Evolutionary conservation across 768 basidiomycete genomes (phyloP), one percentile per base, ranked within the genome.

Genomic region (Panellus pusillus): DNA sequence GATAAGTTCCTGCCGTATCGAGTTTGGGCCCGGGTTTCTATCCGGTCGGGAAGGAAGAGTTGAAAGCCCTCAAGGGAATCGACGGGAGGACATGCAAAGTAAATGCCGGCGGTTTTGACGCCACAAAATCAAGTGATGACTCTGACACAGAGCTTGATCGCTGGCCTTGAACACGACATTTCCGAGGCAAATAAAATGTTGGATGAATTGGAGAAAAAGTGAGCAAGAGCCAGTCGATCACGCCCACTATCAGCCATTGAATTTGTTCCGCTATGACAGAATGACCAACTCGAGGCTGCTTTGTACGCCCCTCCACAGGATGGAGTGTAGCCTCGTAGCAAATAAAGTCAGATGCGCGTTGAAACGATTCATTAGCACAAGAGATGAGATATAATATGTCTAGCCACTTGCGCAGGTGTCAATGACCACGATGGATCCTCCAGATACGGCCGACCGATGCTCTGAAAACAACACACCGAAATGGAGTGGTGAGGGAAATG

Each of bases 21-120:
- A 41, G 55, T 9, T 41, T 57, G 32, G 70, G 76, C 32, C 65
- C 81, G 37, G 79, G 76, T 2, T 77, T 78, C 50, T 84, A 74
- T 60, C 86, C 84, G 0, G 79, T 89, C 36, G 72, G 76, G 1
- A 74, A 76, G 51, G 73, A 78, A 17, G 76, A 81, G 38, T 74
- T 89, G 19, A 81, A 82, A 20, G 78, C 79, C 1, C 86, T 83
- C 65, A 82, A 76, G 45, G 87, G 87, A 6, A 73, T 89, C n/a
- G 87, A 89, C 63, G 82, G 80, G 19, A 90, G 84, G 67, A 89
- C 86, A 0, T 86, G 85, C 47, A 89, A 88, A 78, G 88, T 87
- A 51, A 41, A 17, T 28, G 3, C 36, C 6, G n/a, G 28, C 32
- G 18, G 20, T 35, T 35, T 8, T 24, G 15, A 29, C 24, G 24